Evolutionary conservation across 2,329 filamentous ascomycete genomes (phyloP), one percentile per base, ranked within the genome.

Genomic region (Huntiella moniliformis): DNA sequence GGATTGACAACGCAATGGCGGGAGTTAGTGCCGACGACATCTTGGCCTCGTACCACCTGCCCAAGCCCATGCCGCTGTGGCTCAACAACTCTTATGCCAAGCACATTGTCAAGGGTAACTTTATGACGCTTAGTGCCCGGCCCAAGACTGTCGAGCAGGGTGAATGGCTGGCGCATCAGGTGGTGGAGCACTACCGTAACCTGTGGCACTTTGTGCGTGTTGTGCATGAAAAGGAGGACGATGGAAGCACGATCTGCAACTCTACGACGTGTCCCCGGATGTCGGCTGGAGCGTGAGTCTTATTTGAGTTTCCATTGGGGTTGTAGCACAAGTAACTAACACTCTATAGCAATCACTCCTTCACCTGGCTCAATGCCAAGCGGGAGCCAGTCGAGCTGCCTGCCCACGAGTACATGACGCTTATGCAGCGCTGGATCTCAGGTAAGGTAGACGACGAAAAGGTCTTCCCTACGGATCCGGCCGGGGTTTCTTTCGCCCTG

Each of bases 371-470:
- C 46, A 92, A 95, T 63, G 79, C 79, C 53, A 79, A 83, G 56
- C 77, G 81, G 54, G 79, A 85, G 58, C 86, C 88, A 8, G 86
- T 93, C 52, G 88, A 93, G 62, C 81, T 96, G 37, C 86, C 88
- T 3, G 88, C 88, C 5, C 79, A 79, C 51, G 86, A 92, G 61
- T 96, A 96, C 65, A 91, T 95, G 65, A 85, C 84, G 53, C 76
- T 94, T 18, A 92, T 96, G 60, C 87, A 95, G 64, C 84, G 88
- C 57, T 96, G 88, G 87, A 93, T 96, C 59, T 82, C 84, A 28
- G 85, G 86, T 63, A 96, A 96, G 66, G 85, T 94, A 52, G 84
- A 91, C 56, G 87, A 96, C 60, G 77, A 77, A 42, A 73, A 74
- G 58, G 84, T 93, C 63, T 95, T 96, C 64, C 88, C 88, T 4